phyloP scores from a whole-genome alignment of 495 filamentous ascomycete species.

The Aspergillus carlsbadensis region DNA sequence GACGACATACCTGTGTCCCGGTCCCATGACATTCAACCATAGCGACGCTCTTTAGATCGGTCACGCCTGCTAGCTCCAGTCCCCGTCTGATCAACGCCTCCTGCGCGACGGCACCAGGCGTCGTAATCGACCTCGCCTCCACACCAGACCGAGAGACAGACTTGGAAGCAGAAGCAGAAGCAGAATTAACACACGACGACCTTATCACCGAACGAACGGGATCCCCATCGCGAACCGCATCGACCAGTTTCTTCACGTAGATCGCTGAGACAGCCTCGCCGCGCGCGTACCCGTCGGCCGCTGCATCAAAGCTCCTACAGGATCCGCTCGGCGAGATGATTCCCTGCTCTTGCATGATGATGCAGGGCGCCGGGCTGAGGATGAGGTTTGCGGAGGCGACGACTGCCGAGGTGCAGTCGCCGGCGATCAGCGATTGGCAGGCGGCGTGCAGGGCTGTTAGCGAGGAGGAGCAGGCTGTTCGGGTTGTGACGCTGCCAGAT shows the following conservation, averaged over 20 bases:
- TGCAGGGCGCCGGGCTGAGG: constrained; percentile 29
- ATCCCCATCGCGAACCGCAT: constrained; percentile 31
- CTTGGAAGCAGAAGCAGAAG: constrained; percentile 23
- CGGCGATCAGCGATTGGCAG: constrained; percentile 25
- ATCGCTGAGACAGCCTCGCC: constrained; percentile 49
- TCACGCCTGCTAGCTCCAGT: too few species aligned
- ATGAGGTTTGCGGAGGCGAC: constrained; percentile 43
- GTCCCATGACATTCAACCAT: too few species aligned
- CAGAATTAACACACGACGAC: constrained; percentile 35
- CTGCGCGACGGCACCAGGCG: too few species aligned
- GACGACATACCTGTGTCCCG: too few species aligned
- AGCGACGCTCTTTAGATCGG: too few species aligned
- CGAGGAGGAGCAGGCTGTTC: constrained; percentile 36
- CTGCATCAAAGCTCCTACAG: constrained; percentile 59
- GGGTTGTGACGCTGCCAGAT: constrained; percentile 29
- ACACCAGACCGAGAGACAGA: too few species aligned
- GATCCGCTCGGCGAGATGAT: constrained; percentile 22
- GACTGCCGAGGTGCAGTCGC: constrained; percentile 37
- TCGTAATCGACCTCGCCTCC: too few species aligned
- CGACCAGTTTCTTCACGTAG: constrained; percentile 28
- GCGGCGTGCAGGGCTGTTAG: constrained; percentile 31
- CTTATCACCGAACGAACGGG: constrained; percentile 41
- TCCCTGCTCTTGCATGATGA: constrained; percentile 29
- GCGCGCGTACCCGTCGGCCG: constrained; percentile 62
- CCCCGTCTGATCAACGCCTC: too few species aligned